Conservation (phyloP, 192 early-diverging fungal species). For the Backusella morwellensis region DNA sequence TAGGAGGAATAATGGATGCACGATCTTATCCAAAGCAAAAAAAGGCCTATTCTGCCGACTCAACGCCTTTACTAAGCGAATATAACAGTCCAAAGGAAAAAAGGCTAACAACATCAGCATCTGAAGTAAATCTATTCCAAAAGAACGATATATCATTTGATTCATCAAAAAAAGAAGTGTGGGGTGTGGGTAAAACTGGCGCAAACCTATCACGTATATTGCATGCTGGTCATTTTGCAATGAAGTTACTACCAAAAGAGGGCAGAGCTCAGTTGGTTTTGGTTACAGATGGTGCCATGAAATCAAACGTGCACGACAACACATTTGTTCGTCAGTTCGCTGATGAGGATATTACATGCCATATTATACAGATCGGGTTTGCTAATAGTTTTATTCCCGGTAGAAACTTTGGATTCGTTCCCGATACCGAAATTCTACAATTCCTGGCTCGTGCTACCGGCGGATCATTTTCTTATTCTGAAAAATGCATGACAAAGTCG, state of each 20-base stretch:
- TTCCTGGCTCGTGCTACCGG: constrained; percentile 66
- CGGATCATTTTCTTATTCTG: constrained; percentile 71
- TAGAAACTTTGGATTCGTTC: constrained; percentile 71
- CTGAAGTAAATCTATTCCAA: neutral
- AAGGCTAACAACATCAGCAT: neutral
- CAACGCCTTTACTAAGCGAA: neutral
- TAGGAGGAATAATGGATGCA: constrained; percentile 8
- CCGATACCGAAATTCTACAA: constrained; percentile 69
- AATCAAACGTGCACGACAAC: constrained; percentile 62
- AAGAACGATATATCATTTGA: neutral
- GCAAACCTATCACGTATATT: constrained; percentile 52
- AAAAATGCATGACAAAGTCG: constrained; percentile 53
- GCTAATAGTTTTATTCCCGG: constrained; percentile 58
- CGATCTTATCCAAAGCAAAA: neutral
- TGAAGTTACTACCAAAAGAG: constrained; percentile 43
- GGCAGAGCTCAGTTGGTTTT: constrained; percentile 53
- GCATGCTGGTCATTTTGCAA: constrained; percentile 53
- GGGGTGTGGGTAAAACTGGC: constrained; percentile 54
- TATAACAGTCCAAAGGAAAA: neutral
- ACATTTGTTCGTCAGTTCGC: constrained; percentile 57
- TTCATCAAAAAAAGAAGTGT: constrained; percentile 43
- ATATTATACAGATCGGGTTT: constrained; percentile 73
- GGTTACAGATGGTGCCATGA: constrained; percentile 72
- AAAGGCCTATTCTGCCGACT: neutral
- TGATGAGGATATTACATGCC: constrained; percentile 64